Evolutionary conservation across 495 filamentous ascomycete species (phyloP).

Genomic region (Cercophora samala): DNA sequence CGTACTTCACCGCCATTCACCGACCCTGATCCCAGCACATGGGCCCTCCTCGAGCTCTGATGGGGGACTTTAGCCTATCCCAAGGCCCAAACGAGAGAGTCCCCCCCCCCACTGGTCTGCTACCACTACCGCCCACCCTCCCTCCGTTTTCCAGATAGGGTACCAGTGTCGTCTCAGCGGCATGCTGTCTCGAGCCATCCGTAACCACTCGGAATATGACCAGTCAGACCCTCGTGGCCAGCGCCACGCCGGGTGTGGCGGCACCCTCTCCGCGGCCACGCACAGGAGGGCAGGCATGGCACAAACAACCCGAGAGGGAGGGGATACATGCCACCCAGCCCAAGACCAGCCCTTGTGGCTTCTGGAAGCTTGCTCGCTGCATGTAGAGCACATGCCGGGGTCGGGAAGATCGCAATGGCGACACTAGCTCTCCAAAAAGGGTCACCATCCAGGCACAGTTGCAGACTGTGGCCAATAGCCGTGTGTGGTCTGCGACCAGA

Average conservation of each 20-base stretch:
- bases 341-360: background rate
- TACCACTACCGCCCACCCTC: too few species aligned
- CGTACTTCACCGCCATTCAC: constrained; percentile 6
- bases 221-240: background rate
- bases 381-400: background rate
- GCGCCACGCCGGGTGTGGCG: constrained; percentile 12
- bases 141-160: background rate
- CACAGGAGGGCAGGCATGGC: background rate
- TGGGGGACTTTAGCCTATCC: constrained; percentile 6
- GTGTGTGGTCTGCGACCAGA: background rate
- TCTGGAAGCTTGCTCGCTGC: background rate
- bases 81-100: background rate
- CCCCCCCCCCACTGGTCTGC: background rate
- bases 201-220: background rate
- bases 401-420: background rate
- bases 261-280: constrained; percentile 2
- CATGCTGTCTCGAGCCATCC: background rate
- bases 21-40: constrained; percentile 1
- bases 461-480: background rate
- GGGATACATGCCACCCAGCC: background rate
- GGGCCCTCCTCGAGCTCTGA: background rate
- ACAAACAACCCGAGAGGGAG: background rate
- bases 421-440: background rate
- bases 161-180: background rate
- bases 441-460: background rate